A percentile compares a stretch with the other conserved stretches of the same genome.
phyloP scores from a whole-genome alignment of 176 grass and related monocot genomes.

The Aegilops umbellulata region DNA sequence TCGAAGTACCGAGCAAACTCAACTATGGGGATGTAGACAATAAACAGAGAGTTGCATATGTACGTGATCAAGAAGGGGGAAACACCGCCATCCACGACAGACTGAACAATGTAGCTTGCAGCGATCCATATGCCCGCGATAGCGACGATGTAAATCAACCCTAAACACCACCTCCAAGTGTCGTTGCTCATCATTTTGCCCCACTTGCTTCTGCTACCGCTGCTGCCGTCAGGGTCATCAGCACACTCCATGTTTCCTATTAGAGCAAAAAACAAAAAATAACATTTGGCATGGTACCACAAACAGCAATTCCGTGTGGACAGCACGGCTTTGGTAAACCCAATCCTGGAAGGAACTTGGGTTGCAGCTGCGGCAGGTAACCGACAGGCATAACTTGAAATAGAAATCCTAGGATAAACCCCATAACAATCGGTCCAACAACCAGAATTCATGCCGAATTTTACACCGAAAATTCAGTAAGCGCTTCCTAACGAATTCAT shows the following conservation, averaged over 20 bases:
- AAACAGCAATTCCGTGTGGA: background rate
- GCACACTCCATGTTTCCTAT: slow-evolving; percentile 24
- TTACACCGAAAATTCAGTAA: background rate
- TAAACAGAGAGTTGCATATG: slow-evolving; percentile 94
- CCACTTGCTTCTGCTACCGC: background rate
- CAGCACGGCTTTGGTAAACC: background rate
- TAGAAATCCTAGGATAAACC: background rate
- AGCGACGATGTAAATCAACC: slow-evolving; percentile 84
- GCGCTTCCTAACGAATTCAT: background rate
- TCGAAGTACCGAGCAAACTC: slow-evolving; percentile 87
- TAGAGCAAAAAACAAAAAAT: background rate
- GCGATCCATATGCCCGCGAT: slow-evolving; percentile 92
- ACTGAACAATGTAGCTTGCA: slow-evolving; percentile 98
- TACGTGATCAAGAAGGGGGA: slow-evolving; percentile 96
- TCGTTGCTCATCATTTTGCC: slow-evolving; percentile 30
- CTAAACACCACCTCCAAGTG: slow-evolving; percentile 75
- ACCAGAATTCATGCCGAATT: background rate
- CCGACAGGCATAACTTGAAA: background rate
- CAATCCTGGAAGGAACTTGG: background rate
- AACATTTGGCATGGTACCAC: background rate
- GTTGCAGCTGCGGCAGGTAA: background rate
- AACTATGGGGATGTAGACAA: slow-evolving; percentile 87
- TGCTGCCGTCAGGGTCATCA: slow-evolving; percentile 2
- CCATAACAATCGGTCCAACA: background rate
- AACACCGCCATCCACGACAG: slow-evolving; percentile 88